Evolutionary conservation across 2,329 filamentous ascomycete species (phyloP).

Genomic region (Fusarium praegraminearum): DNA sequence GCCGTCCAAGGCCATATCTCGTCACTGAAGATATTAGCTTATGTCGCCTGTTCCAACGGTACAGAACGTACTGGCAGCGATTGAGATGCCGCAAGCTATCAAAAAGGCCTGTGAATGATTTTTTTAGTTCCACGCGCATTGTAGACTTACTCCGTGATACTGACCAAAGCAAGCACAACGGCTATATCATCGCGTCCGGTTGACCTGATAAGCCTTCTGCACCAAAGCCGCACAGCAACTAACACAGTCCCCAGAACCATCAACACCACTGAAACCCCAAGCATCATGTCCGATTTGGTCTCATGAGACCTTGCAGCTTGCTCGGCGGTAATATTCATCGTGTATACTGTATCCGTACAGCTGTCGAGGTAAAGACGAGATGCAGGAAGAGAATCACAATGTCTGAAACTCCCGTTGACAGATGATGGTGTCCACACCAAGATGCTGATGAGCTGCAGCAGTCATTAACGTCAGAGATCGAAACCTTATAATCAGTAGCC

Average conservation of each 20-base stretch:
- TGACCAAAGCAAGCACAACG: slow-evolving; percentile 13
- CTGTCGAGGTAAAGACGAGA: neutral
- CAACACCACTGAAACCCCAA: neutral
- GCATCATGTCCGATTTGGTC: neutral
- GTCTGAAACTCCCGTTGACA: fast-evolving
- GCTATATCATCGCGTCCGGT: slow-evolving; percentile 28
- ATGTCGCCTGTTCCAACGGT: fast-evolving
- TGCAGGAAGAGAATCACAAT: no score
- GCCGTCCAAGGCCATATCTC: slow-evolving; percentile 31
- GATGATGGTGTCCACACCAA: neutral
- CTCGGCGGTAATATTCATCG: neutral
- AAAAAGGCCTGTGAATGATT: neutral
- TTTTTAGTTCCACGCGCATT: neutral
- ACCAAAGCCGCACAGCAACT: slow-evolving; percentile 29
- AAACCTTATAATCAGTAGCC: neutral
- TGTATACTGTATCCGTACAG: fast-evolving
- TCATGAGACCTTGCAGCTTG: slow-evolving; percentile 1
- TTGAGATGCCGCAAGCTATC: slow-evolving; percentile 18
- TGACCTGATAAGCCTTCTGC: slow-evolving; percentile 7
- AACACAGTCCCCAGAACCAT: slow-evolving; percentile 17
- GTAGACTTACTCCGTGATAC: fast-evolving
- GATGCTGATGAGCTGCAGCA: neutral
- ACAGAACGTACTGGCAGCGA: slow-evolving; percentile 23
- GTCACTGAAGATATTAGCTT: slow-evolving; percentile 34
- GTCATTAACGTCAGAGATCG: neutral